Evolutionary conservation across 2,329 filamentous ascomycete genomes (phyloP).

Genomic region (Fusarium sp.): DNA sequence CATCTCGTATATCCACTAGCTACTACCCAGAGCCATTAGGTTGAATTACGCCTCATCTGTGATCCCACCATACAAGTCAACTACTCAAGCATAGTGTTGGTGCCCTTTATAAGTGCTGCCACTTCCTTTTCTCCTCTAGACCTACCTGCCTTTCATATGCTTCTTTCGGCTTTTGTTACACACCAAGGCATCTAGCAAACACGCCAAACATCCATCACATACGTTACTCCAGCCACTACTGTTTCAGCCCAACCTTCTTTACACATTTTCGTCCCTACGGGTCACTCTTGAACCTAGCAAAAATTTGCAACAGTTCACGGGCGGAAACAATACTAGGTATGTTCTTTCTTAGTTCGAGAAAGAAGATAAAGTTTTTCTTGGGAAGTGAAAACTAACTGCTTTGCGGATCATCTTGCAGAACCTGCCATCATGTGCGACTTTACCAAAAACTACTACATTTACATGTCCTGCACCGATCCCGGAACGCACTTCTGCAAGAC

Average conservation of each 20-base stretch:
- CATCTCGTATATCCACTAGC: neutral
- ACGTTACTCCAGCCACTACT: neutral
- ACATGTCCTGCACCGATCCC: constrained; percentile 75
- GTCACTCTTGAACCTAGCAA: neutral
- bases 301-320: neutral
- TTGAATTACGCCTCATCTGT: constrained; percentile 11
- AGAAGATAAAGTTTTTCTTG: neutral
- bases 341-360: neutral
- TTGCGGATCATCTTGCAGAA: neutral
- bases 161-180: neutral
- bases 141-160: constrained; percentile 9
- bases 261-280: neutral
- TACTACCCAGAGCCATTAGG: constrained; percentile 17
- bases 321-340: neutral
- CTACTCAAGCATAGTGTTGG: constrained; percentile 10
- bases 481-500: constrained; percentile 77
- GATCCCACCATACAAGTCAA: constrained; percentile 20
- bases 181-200: neutral
- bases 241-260: neutral
- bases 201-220: constrained; percentile 3
- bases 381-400: neutral
- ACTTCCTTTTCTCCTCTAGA: constrained; percentile 10
- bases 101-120: constrained; percentile 23
- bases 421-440: constrained; percentile 67
- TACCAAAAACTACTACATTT: constrained; percentile 82